Conservation (phyloP, 2,329 filamentous ascomycete genomes). For the Colletotrichum sp. region DNA sequence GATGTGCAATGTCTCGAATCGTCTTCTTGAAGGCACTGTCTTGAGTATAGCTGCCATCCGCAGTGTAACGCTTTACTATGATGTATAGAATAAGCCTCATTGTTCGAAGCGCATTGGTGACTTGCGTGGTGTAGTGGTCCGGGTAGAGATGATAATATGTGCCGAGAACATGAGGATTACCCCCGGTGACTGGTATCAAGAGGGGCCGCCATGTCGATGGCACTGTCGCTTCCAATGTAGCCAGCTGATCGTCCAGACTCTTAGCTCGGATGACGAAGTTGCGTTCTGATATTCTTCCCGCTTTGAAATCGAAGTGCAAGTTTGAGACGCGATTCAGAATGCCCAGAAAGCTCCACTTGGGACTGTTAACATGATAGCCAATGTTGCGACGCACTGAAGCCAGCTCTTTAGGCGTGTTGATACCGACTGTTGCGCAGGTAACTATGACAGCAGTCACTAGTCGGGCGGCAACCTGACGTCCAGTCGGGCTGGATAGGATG, state of each 20-base stretch:
- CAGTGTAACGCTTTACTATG: not conserved
- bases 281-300: not conserved
- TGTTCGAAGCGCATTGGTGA: conserved; percentile 25
- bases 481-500: not conserved
- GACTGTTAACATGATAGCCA: not conserved
- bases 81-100: conserved; percentile 24
- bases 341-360: conserved; percentile 1
- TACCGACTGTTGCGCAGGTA: not conserved
- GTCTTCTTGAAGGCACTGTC: not conserved
- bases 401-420: not conserved
- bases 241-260: not conserved
- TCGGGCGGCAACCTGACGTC: not conserved
- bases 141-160: conserved; percentile 24
- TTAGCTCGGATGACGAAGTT: not conserved
- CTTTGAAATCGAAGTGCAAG: not conserved
- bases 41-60: not conserved
- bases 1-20: not conserved
- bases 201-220: not conserved
- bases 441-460: conserved; percentile 9
- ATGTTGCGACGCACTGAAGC: not conserved
- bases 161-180: conserved; percentile 10
- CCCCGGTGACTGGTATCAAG: not conserved
- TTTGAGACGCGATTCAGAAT: not conserved
- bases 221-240: not conserved
- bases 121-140: conserved; percentile 25